Conservation (phyloP, 345 rosid species). For the Salix caprea region DNA sequence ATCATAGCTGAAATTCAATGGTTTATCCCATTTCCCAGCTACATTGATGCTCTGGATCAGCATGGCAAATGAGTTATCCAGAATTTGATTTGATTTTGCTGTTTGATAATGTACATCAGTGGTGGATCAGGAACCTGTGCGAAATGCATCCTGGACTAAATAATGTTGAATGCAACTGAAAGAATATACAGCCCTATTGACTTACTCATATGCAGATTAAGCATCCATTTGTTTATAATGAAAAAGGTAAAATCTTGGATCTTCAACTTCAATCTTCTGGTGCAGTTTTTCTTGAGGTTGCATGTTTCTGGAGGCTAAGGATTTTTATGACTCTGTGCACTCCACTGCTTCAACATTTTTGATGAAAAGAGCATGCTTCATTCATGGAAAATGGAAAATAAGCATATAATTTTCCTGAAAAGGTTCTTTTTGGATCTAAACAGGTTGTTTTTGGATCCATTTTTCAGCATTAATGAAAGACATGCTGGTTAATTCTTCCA, state of each 20-base stretch:
- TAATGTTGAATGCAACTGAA: conserved; percentile 87
- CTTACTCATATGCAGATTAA: conserved; percentile 59
- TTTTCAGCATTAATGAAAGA: conserved; percentile 41
- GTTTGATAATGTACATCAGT: conserved; percentile 51
- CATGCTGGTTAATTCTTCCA: conserved; percentile 26
- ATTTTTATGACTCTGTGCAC: too few species aligned
- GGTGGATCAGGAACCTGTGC: conserved; percentile 99
- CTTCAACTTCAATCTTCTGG: not conserved
- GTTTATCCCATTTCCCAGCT: not conserved
- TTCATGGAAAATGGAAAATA: too few species aligned
- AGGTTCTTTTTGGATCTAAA: not conserved
- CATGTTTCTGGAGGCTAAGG: too few species aligned
- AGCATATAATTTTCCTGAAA: too few species aligned
- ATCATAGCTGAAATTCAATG: not conserved
- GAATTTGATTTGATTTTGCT: conserved; percentile 20
- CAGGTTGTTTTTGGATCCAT: conserved; percentile 49
- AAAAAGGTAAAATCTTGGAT: not conserved
- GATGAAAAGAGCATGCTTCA: too few species aligned
- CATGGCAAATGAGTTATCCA: not conserved
- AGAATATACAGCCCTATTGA: conserved; percentile 85
- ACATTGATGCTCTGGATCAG: not conserved
- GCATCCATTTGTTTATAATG: conserved; percentile 2
- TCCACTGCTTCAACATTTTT: too few species aligned
- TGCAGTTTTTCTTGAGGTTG: too few species aligned
- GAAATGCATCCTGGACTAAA: conserved; percentile 90